Evolutionary conservation across 192 early-diverging fungal genomes (phyloP), one percentile per base, ranked within the genome.

Genomic region (Mortierella hygrophila): DNA sequence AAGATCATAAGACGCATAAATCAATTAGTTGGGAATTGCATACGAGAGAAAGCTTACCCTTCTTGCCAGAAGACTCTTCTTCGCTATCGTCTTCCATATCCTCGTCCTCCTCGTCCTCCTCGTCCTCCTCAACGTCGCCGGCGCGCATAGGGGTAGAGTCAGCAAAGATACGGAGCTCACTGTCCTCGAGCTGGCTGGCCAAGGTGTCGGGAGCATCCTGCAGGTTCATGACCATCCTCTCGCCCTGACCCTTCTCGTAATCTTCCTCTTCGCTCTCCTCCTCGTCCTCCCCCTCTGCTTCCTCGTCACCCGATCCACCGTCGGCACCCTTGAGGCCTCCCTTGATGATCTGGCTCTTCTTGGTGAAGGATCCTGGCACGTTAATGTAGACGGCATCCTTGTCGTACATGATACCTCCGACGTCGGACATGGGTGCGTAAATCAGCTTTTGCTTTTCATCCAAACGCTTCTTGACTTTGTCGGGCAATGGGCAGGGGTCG

Each of bases 351-450:
- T 91, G 89, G 20, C 85, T 89, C 81, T 91, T 89, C 79, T 93
- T 92, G 40, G 93, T 94, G 80, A 96, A 96, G 47, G 92, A 91
- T 52, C 97, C 98, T 40, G 96, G 96, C 29, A 99, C 95, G 74
- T 98, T 97, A 82, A 99, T 98, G 82, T 99, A 99, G 32, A 99
- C 97, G 9, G 98, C 99, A 90, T 99, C 99, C 89, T 97, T 98
- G 89, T 99, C 99, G 90, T 99, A 99, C 93, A 99, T 94, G 74
- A 99, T 96, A 68, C 99, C 99, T 79, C 97, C 97, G 38, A 99
- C 97, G 81, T 98, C 97, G 0, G 97, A 97, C 97, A 98, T 99
- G 37, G 99, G 99, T 35, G 98, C 99, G 79, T 98, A 99, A 70
- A 99, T 96, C 38, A 99, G 92, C 89, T 98, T 98, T 80, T 97